Evolutionary conservation across 495 filamentous ascomycete species (phyloP).

Genomic region (Talaromyces adpressus): DNA sequence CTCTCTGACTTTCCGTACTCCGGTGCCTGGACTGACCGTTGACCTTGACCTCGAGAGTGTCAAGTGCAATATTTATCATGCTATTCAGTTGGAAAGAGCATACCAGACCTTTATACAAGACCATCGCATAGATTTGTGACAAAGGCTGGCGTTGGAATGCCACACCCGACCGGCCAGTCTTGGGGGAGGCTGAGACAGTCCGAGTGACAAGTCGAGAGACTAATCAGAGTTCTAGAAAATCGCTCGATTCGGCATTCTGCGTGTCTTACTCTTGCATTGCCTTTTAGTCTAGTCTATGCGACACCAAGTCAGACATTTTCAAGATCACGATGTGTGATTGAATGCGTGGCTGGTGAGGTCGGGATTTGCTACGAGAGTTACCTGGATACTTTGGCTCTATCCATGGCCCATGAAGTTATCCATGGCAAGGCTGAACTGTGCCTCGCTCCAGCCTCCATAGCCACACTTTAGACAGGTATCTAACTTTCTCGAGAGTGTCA

Average conservation of each 20-base stretch:
- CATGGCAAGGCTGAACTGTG: background rate
- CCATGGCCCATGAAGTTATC: background rate
- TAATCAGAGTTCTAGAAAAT: background rate
- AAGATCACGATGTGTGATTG: background rate
- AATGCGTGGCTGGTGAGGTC: background rate
- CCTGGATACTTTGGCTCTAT: no score
- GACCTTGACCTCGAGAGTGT: background rate
- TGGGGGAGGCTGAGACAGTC: slow-evolving; percentile 4
- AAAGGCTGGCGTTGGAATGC: background rate
- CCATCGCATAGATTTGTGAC: background rate
- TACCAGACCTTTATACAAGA: background rate
- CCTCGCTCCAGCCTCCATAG: background rate
- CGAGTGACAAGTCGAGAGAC: background rate
- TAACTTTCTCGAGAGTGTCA: background rate
- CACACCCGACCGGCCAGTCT: background rate
- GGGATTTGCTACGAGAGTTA: background rate
- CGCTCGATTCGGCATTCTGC: background rate
- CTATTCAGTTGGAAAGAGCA: background rate
- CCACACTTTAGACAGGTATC: background rate
- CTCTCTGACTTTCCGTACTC: background rate
- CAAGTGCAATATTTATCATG: background rate
- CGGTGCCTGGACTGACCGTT: background rate
- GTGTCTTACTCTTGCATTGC: background rate
- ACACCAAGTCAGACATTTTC: background rate
- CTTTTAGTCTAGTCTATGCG: background rate